Evolutionary conservation across 768 basidiomycete species (phyloP), one percentile per base, ranked within the genome.

Genomic region (Crepidotus variabilis): DNA sequence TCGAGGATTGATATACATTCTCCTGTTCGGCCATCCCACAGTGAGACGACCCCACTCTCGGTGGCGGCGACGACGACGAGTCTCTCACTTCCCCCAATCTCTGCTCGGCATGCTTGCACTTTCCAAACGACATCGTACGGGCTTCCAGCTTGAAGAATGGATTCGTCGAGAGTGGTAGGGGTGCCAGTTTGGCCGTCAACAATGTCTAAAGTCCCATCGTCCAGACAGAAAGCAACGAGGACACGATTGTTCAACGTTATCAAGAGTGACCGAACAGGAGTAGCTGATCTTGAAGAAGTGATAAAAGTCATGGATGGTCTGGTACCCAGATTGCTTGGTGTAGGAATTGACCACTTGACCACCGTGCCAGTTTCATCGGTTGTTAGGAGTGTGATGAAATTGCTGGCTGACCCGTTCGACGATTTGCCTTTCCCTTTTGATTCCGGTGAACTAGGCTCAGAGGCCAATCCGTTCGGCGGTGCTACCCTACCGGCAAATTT

Each of bases 11-110:
- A 72, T 39, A 92, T 78, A 57, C 85, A 84, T 60, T 85, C 85
- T 10, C 80, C 78, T 6, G 84, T 84, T n/a, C 71, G 62, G 7
- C 77, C 82, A 63, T 92, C 89, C 91, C 90, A 93, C 11, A 93
- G 62, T 0, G 91, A 88, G 20, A 92, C 75, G 9, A 81, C 73
- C 9, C 91, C 90, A 1, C 80, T 76, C 51, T 84, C 79, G 2
- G 89, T 87, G 16, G 83, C 82, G 11, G 81, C 79, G 39, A 76
- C 84, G 14, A 91, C 67, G 58, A 92, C 75, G 14, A 84, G 67
- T 18, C 78, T 80, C 13, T 70, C 69, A 47, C 67, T 72, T 6
- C 82, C 82, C 35, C 76, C 79, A 51, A 88, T 64, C 52, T 81
- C 78, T 49, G 81, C 67, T 47, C 70, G 69, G 60, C 81, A 84